Percentiles rank a stretch among this genome's conserved stretches.
Evolutionary conservation across 208 protist genomes (phyloP).

Genomic region (Eutreptiella sp.): DNA sequence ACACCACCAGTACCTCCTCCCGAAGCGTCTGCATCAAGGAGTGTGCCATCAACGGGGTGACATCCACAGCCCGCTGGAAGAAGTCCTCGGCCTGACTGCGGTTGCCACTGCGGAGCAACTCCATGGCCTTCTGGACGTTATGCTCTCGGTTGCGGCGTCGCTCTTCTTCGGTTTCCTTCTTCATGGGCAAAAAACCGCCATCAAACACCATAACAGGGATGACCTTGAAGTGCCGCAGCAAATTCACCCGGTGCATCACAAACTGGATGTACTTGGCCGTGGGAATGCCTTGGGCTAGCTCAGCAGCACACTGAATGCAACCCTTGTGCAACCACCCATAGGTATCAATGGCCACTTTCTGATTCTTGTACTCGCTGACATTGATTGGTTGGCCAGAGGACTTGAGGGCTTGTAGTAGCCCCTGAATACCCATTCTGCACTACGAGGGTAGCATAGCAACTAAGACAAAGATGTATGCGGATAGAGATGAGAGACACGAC

Average conservation of each 20-base stretch:
- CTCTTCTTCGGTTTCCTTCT: constrained; percentile 62
- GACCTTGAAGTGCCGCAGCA: constrained; percentile 53
- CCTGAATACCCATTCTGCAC: constrained; percentile 38
- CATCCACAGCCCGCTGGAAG: constrained; percentile 61
- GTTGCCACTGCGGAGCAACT: constrained; percentile 43
- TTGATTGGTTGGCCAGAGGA: not conserved
- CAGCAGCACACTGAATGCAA: constrained; percentile 48
- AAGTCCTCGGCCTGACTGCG: constrained; percentile 38
- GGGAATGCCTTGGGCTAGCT: constrained; percentile 40
- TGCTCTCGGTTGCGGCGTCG: constrained; percentile 22
- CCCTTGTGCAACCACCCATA: constrained; percentile 71
- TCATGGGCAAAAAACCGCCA: constrained; percentile 64
- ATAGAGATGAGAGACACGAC: no score
- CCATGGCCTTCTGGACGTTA: constrained; percentile 24
- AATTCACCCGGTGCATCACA: constrained; percentile 44
- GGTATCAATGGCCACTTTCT: constrained; percentile 69
- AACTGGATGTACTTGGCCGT: constrained; percentile 41
- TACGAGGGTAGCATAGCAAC: no score
- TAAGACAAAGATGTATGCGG: no score
- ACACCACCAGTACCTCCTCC: not conserved
- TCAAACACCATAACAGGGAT: constrained; percentile 86
- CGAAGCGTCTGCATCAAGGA: constrained; percentile 50
- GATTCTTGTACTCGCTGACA: constrained; percentile 34
- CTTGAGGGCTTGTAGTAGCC: constrained; percentile 24
- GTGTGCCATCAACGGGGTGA: constrained; percentile 66